A percentile compares a stretch with the other conserved stretches of the same genome.
phyloP scores from a whole-genome alignment of 352 stramenopile genomes.

The Phytopythium helicoides region DNA sequence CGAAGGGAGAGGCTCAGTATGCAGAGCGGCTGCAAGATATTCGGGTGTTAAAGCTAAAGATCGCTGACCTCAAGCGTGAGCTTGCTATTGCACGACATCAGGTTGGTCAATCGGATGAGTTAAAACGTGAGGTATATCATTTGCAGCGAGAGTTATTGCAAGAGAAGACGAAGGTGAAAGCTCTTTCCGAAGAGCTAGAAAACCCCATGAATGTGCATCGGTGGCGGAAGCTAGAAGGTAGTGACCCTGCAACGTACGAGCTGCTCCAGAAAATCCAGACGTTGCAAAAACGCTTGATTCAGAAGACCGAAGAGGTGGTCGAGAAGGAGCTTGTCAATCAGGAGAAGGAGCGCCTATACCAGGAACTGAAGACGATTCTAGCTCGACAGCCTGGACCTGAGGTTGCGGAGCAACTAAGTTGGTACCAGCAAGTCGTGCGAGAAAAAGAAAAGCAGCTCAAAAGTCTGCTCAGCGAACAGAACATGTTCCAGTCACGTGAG shows the following conservation, averaged over 20 bases:
- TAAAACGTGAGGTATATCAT: conserved; percentile 89
- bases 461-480: conserved; percentile 95
- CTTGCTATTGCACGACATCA: conserved; percentile 90
- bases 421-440: conserved; percentile 94
- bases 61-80: conserved; percentile 92
- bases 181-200: conserved; percentile 94
- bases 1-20: conserved; percentile 93
- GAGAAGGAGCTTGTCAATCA: conserved; percentile 95
- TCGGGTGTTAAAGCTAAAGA: conserved; percentile 94
- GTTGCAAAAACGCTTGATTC: conserved; percentile 93
- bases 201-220: conserved; percentile 98
- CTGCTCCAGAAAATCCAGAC: conserved; percentile 97
- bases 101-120: conserved; percentile 80
- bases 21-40: conserved; percentile 93
- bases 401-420: conserved; percentile 93
- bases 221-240: conserved; percentile 97
- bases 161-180: conserved; percentile 97
- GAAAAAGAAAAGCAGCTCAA: conserved; percentile 98
- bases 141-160: conserved; percentile 91
- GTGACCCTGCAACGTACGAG: conserved; percentile 94
- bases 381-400: conserved; percentile 92
- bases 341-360: conserved; percentile 95
- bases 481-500: conserved; percentile 95
- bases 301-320: conserved; percentile 95
- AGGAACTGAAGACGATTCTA: conserved; percentile 93